Evolutionary conservation across 345 rosid species (phyloP).

Genomic region (Populus euphratica): DNA sequence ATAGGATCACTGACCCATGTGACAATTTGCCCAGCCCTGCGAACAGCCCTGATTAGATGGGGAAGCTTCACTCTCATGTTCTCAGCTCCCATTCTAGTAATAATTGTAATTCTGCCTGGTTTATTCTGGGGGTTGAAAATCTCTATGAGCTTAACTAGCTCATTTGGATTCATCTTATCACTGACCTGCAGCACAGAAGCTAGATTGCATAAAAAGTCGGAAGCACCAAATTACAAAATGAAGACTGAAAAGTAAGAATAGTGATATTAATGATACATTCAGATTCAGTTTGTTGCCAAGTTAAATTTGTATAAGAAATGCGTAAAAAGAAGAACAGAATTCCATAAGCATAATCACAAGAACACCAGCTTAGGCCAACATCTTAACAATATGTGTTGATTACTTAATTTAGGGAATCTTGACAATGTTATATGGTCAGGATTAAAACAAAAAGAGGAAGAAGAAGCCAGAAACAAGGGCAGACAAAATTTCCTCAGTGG

Average conservation of each 20-base stretch:
- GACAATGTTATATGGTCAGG: not conserved
- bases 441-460: not conserved
- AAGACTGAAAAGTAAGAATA: not conserved
- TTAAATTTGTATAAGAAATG: not conserved
- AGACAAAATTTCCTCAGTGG: too few relatives aligned
- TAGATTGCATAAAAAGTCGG: not conserved
- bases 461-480: not conserved
- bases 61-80: slow-evolving; percentile 96
- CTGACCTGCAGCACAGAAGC: slow-evolving; percentile 53
- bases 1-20: slow-evolving; percentile 96
- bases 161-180: slow-evolving; percentile 90
- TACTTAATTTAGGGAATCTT: not conserved
- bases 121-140: slow-evolving; percentile 83
- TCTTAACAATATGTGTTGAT: not conserved
- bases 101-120: slow-evolving; percentile 80
- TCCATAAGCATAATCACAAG: not conserved
- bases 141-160: slow-evolving; percentile 77
- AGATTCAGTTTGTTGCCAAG: not conserved
- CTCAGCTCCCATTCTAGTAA: slow-evolving; percentile 91
- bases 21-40: slow-evolving; percentile 74
- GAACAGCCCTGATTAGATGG: slow-evolving; percentile 74
- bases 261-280: not conserved
- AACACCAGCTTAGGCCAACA: not conserved
- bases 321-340: not conserved
- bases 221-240: not conserved